Percentiles rank a stretch among this genome's conserved stretches.
phyloP scores from a whole-genome alignment of 306 rosid genomes.

The Cucumis cinereus region DNA sequence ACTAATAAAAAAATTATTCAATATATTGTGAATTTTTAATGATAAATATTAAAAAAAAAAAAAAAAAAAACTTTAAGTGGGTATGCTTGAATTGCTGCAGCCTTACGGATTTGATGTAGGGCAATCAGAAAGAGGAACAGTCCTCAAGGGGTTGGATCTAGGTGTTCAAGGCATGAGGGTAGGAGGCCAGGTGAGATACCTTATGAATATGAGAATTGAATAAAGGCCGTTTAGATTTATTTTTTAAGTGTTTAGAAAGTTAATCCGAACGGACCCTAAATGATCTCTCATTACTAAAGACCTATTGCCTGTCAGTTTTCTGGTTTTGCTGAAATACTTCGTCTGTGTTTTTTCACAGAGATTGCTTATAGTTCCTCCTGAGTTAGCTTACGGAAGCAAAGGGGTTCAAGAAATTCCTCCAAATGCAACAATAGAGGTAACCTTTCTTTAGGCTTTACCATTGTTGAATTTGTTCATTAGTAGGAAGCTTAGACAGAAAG shows the following conservation, averaged over 20 bases:
- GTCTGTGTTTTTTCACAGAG: slow-evolving; percentile 34
- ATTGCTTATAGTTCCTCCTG: slow-evolving; percentile 73
- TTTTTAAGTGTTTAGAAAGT: too few relatives aligned
- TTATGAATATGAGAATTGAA: not conserved
- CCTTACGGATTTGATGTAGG: slow-evolving; percentile 95
- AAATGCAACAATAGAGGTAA: slow-evolving; percentile 87
- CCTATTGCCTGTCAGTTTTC: not conserved
- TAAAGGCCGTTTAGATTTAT: too few relatives aligned
- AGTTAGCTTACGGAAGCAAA: slow-evolving; percentile 81
- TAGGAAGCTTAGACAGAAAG: not conserved
- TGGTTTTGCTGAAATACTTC: not conserved
- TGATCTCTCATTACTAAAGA: not conserved
- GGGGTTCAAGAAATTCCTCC: slow-evolving; percentile 97
- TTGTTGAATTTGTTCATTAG: not conserved
- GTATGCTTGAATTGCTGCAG: slow-evolving; percentile 48
- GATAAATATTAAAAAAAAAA: too few relatives aligned
- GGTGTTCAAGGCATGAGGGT: slow-evolving; percentile 90
- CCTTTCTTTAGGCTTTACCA: not conserved
- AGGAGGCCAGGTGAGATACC: slow-evolving; percentile 80
- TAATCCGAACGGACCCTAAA: not conserved
- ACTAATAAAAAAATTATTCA: not conserved
- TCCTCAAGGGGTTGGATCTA: slow-evolving; percentile 78
- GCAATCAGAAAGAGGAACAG: slow-evolving; percentile 77
- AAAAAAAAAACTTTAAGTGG: not conserved
- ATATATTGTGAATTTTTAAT: not conserved